Evolutionary conservation across 2,329 filamentous ascomycete genomes (phyloP), one percentile per base, ranked within the genome.

Genomic region (Trichoderma polysporum): DNA sequence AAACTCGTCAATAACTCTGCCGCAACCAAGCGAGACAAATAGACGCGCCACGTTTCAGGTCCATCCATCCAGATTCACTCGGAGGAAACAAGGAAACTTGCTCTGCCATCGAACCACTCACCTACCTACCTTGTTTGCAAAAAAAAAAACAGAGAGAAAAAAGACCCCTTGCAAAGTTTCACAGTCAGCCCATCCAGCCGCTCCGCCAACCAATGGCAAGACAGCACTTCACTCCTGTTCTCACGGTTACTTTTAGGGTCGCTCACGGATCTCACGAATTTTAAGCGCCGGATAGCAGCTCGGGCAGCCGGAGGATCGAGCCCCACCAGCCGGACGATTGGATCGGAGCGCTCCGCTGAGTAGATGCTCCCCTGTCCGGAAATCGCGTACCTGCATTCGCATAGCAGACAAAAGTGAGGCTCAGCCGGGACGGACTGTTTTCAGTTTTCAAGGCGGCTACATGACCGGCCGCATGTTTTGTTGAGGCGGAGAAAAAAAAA

Each of bases 261-360:
- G 53, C 6, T 27, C 5, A 15, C 15, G 47, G 19, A 45, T 45
- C 41, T 45, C n/a, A 45, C 41, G n/a, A 45, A 13, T 12, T 19
- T 61, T 68, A 68, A 66, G 62, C 67, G 67, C 67, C 57, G 50
- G 56, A 17, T 4, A 31, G 35, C 22, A 27, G 25, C 41, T 33
- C 56, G 56, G 62, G 54, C 53, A 27, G 65, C 65, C 65, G 58
- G 66, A 68, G 45, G 47, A 52, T 53, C 37, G 22, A 15, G 66
- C 66, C 60, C 66, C 66, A 68, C 60, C 33, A 13, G 12, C 57
- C 65, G 17, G 65, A 49, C 58, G 50, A 67, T 67, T 67, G 65
- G 65, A 56, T 49, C 49, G 49, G 50, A 62, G 45, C 7, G 58
- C 50, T 67, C 60, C 60, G 31, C 29, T 37, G 17, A 3, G 31